Evolutionary conservation across 169 alveolate species (phyloP).

Genomic region (Plasmodium knowlesi): DNA sequence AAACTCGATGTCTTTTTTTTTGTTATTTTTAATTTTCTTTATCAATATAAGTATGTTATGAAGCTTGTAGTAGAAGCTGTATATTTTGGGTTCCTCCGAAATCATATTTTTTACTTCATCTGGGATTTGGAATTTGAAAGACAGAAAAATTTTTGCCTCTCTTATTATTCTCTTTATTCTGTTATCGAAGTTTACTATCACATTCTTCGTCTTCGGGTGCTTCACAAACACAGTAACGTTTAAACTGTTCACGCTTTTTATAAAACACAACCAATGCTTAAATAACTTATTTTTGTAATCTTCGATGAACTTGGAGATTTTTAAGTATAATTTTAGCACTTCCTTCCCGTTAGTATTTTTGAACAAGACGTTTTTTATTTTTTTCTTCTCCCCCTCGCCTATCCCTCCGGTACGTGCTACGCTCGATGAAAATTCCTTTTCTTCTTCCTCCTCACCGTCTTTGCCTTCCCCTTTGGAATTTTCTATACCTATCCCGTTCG

Average conservation of each 20-base stretch:
- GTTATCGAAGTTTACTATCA: constrained; percentile 59
- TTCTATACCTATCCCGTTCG: background rate
- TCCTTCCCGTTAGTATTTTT: constrained; percentile 59
- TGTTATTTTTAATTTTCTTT: constrained; percentile 62
- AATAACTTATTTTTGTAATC: constrained; percentile 63
- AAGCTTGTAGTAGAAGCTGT: constrained; percentile 60
- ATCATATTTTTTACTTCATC: constrained; percentile 72
- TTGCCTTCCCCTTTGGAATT: background rate
- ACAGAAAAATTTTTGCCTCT: constrained; percentile 73
- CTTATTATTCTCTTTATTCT: constrained; percentile 68
- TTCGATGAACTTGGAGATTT: constrained; percentile 60
- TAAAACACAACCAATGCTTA: constrained; percentile 59
- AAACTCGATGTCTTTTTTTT: constrained; percentile 46
- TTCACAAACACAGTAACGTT: constrained; percentile 73
- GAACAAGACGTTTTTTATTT: constrained; percentile 44
- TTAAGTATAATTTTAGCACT: constrained; percentile 67
- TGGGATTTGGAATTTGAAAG: constrained; percentile 70
- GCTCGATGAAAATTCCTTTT: background rate
- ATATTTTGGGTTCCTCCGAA: constrained; percentile 55
- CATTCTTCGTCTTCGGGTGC: constrained; percentile 72
- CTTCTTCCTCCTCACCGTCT: background rate
- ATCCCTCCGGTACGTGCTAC: background rate
- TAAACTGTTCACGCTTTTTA: constrained; percentile 63
- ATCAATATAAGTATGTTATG: constrained; percentile 63
- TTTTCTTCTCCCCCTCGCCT: background rate